A percentile compares a stretch with the other conserved stretches of the same genome.
These are phyloP conservation scores for Periglandula ipomoeae DNA, from an alignment of 2,329 filamentous ascomycete genomes.

Conservation along the genomic window DNA sequence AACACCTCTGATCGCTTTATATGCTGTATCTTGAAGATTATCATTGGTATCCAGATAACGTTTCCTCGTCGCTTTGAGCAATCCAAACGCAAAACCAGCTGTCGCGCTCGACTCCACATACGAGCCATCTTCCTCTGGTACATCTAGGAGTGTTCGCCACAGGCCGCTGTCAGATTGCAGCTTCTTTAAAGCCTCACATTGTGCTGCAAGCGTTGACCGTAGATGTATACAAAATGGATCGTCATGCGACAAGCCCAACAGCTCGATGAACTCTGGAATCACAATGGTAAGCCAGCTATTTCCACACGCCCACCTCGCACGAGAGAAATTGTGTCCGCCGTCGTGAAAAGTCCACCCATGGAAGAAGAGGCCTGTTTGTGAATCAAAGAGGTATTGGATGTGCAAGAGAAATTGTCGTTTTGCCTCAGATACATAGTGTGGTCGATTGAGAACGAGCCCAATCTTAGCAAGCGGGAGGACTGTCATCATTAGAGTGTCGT, in stretches of 20 bases:
- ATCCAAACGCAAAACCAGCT: conserved; percentile 72
- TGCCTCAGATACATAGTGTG: conserved; percentile 6
- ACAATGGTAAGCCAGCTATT: conserved; percentile 74
- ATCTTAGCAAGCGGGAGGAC: conserved; percentile 75
- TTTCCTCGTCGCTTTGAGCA: conserved; percentile 54
- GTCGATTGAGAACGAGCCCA: conserved; percentile 62
- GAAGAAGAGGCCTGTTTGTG: conserved; percentile 63
- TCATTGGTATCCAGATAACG: background rate
- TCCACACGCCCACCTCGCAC: conserved; percentile 53
- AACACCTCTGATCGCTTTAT: background rate
- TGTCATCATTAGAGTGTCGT: conserved; percentile 84
- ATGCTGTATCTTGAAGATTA: background rate
- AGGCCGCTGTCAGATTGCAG: conserved; percentile 55
- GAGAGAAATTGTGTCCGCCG: conserved; percentile 18
- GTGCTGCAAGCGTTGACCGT: conserved; percentile 55
- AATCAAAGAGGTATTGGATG: conserved; percentile 70
- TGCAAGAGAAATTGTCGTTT: conserved; percentile 63
- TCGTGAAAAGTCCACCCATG: conserved; percentile 74
- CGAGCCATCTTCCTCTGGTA: conserved; percentile 55
- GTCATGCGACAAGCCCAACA: conserved; percentile 52
- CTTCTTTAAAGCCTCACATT: conserved; percentile 54
- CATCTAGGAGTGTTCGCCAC: conserved; percentile 68
- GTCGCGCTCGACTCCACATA: conserved; percentile 72
- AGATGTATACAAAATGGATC: conserved; percentile 55
- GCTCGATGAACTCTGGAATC: conserved; percentile 72